Conservation (phyloP, 1,284 basidiomycete species). For the Leccinum subrobustum region DNA sequence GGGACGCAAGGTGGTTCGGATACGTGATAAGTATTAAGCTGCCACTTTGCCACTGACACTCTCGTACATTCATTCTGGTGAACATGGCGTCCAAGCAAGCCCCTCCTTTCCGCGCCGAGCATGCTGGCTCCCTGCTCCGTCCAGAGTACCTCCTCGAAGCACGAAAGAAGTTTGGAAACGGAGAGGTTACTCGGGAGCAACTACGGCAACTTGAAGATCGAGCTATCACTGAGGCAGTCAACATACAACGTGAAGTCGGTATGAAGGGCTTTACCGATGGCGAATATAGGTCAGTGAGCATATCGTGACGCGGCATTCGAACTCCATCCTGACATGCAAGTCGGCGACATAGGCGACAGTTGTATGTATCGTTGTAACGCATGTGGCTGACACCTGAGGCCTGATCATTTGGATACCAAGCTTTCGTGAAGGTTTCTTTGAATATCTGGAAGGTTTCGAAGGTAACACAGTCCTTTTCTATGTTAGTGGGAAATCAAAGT, state of each 20-base stretch:
- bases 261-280: neutral
- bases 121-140: neutral
- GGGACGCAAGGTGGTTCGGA: too few relatives aligned
- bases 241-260: constrained; percentile 45
- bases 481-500: neutral
- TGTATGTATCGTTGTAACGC: constrained; percentile 15
- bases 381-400: neutral
- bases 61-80: neutral
- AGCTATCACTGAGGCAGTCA: constrained; percentile 51
- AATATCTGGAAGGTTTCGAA: constrained; percentile 14
- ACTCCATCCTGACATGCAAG: constrained; percentile 7
- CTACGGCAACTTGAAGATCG: constrained; percentile 51
- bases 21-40: neutral
- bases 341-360: constrained; percentile 19
- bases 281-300: constrained; percentile 43
- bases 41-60: neutral
- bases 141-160: constrained; percentile 6
- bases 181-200: constrained; percentile 40
- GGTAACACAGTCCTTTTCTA: neutral
- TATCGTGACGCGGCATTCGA: constrained; percentile 51
- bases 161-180: constrained; percentile 27
- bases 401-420: constrained; percentile 12
- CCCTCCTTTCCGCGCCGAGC: neutral
- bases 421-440: constrained; percentile 28
- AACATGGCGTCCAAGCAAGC: neutral